Base-by-base conservation (phyloP, 805 yeast genomes). In the Ogataea nonfermentans region DNA sequence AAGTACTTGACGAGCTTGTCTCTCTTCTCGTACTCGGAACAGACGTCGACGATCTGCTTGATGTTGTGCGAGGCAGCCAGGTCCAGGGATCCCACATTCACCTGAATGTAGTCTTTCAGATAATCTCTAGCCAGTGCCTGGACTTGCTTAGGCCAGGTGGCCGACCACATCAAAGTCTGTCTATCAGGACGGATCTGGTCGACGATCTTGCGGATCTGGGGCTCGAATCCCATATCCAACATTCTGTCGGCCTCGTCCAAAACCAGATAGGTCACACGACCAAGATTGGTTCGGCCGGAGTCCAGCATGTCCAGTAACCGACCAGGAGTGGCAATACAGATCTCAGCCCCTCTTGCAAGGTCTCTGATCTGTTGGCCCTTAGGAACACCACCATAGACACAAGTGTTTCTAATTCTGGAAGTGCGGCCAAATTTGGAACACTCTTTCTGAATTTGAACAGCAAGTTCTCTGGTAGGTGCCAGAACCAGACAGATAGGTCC, bases 181-280 rank as follows among this genome's bases (percentile, higher is more conserved):
- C 98, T 89, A 68, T 93, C 99, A 47, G 99, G 99, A 74, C 99
- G 86, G 65, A 93, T 93, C 76, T 91, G 98, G 49, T 66, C 70
- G 53, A 93, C 91, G 67, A 93, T 93, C 72, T 91, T 91, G 77
- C 99, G 83, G 68, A 93, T 93, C 78, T 91, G 98, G 54, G 98
- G 98, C 76, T 93, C 99, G 67, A 93, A 93, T 67, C 99, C 99
- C 99, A 93, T 93, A 74, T 93, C 99, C 71, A 93, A 80, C 99
- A 93, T 93, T 77, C 99, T 86, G 71, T 93, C 99, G 60, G 99
- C 99, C 79, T 93, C 99, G 69, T 93, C 99, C 59, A 93, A 77
- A 48, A 93, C 98, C 65, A 93, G 77, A 70, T 93, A 93, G 38
- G 98, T 93, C 48, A 93, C 96, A 74, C 98, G 86, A 66, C 86